Evolutionary conservation across 306 rosid species (phyloP).

Genomic region (Datisca glomerata): DNA sequence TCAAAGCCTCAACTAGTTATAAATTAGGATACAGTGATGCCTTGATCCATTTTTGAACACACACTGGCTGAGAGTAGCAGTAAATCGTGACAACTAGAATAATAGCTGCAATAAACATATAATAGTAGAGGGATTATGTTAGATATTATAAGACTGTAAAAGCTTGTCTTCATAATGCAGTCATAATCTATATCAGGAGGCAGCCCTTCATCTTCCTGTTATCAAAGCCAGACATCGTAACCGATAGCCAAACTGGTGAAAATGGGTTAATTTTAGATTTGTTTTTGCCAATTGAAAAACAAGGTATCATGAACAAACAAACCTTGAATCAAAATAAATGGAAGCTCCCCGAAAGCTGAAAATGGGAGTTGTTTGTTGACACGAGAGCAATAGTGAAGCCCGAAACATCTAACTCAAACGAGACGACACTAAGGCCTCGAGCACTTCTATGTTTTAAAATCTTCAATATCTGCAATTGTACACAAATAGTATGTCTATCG

Average conservation of each 20-base stretch:
- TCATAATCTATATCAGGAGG: background rate
- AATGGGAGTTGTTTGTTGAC: constrained; percentile 73
- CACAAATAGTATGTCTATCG: no score
- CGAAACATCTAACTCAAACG: constrained; percentile 78
- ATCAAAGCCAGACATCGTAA: background rate
- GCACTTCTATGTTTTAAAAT: constrained; percentile 52
- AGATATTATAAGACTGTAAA: constrained; percentile 13
- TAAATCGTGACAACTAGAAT: constrained; percentile 61
- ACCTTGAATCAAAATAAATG: constrained; percentile 80
- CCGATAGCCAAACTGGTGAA: no score
- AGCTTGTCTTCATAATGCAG: background rate
- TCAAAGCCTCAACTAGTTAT: constrained; percentile 9
- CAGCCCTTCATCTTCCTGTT: background rate
- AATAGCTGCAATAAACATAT: constrained; percentile 40
- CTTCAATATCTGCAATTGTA: constrained; percentile 42
- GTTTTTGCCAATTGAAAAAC: background rate
- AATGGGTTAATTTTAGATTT: background rate
- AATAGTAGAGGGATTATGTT: constrained; percentile 15
- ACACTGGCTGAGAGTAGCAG: constrained; percentile 65
- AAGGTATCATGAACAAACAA: background rate
- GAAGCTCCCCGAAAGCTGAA: constrained; percentile 73
- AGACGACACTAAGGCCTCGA: constrained; percentile 69
- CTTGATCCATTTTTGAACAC: constrained; percentile 44
- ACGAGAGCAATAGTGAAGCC: no score
- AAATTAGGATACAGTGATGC: constrained; percentile 72